Conservation (phyloP, 2,329 filamentous ascomycete species). For the Rhytidhysteron rufulum region DNA sequence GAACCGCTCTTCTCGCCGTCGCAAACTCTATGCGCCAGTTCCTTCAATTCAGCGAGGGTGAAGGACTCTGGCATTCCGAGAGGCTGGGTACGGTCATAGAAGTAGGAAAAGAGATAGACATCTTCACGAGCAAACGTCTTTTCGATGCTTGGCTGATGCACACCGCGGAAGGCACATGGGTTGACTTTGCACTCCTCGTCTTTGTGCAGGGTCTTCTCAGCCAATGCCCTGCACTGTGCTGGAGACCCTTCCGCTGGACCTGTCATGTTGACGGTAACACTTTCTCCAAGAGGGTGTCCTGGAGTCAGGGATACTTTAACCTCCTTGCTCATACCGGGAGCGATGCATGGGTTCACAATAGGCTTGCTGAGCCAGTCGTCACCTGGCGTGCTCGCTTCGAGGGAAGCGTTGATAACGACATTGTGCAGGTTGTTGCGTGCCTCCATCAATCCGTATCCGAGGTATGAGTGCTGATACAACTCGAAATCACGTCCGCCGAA, state of each 20-base stretch:
- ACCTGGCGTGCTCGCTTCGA: constrained; percentile 53
- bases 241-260: constrained; percentile 72
- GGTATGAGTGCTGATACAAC: constrained; percentile 96
- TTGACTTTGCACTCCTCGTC: constrained; percentile 74
- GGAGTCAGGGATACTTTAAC: constrained; percentile 69
- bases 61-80: constrained; percentile 99
- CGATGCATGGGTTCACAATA: constrained; percentile 81
- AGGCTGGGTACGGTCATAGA: constrained; percentile 89
- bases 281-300: constrained; percentile 61
- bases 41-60: constrained; percentile 83
- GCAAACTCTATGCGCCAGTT: constrained; percentile 81
- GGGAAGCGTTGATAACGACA: constrained; percentile 67
- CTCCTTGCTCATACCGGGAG: constrained; percentile 70
- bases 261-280: constrained; percentile 76
- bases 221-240: constrained; percentile 83
- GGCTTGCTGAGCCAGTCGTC: constrained; percentile 64
- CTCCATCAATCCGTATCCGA: constrained; percentile 94
- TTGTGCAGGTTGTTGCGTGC: constrained; percentile 84
- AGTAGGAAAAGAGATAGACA: constrained; percentile 96
- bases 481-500: constrained; percentile 90
- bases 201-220: constrained; percentile 89
- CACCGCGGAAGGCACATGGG: constrained; percentile 97
- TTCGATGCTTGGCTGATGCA: constrained; percentile 86
- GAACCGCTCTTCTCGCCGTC: constrained; percentile 63
- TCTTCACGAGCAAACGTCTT: constrained; percentile 93